Base-by-base conservation (phyloP, 2,329 filamentous ascomycete genomes). In the Fusarium gaditjirri region DNA sequence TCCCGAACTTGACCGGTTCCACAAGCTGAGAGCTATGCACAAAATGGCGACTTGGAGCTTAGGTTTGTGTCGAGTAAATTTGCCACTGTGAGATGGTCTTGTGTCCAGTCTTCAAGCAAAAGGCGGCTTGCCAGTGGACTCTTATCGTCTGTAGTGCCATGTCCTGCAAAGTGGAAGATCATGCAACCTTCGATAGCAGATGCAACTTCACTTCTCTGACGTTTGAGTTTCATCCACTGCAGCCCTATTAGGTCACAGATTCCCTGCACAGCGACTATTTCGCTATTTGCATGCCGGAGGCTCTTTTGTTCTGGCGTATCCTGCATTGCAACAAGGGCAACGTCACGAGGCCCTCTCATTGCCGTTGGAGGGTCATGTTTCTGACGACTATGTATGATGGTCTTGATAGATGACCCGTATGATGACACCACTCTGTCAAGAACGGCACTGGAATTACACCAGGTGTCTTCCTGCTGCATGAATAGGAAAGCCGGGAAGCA, bases 1-100 rank as follows among this genome's bases (percentile, higher is more conserved):
- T 41, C 39, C 16, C n/a, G 39, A 41, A 41, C 39, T 41, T 41
- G n/a, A 5, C 39, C 39, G 6, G 39, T 41, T 23, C 21, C n/a
- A 16, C 39, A 23, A 41, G 39, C 39, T 11, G 39, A 41, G n/a
- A 41, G n/a, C 10, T 41, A 41, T 16, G n/a, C 21, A 4, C 23
- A 14, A 4, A 41, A 7, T 7, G 39, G n/a, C 8, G n/a, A 41
- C 3, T 23, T 23, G 0, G 21, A 10, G 5, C n/a, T 23, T 6
- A 23, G n/a, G 13, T 16, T 41, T 0, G 39, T 41, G 1, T 41
- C 13, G 4, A 41, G 39, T 41, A 41, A 16, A 16, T 13, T 10
- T 41, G 39, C 21, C 8, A 41, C 39, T 1, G 21, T 23, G 13
- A 23, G 39, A 16, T 21, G 39, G 13, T 41, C n/a, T 0, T 23